Base-by-base conservation (phyloP, 1,284 basidiomycete genomes). In the Moniliella sp. region DNA sequence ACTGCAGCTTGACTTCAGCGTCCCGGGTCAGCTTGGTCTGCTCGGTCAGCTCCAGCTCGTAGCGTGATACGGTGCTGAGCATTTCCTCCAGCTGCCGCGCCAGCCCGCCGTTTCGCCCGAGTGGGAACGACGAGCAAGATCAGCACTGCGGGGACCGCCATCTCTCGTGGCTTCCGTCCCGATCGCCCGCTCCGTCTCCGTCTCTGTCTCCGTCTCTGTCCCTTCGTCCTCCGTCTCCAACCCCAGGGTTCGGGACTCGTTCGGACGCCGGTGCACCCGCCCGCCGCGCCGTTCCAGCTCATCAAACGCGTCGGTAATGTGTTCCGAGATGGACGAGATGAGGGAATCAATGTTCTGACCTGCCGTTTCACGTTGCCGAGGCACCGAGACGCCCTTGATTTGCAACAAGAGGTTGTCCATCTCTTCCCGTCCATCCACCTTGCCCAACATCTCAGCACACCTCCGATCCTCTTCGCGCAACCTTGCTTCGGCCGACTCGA, bases 331-430 rank as follows among this genome's bases (percentile, higher is more conserved):
- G 19, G 33, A 34, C 18, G 30, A 31, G 13, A 39, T 17, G 15
- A 44, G 34, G 9, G 23, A 32, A 12, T 41, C 40, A 10, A 38
- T 37, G 16, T 43, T 28, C 27, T 48, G 41, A 27, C 48, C 46
- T 0, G 48, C 43, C 2, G 50, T 49, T 31, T 46, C 40, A 17
- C 36, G 32, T 36, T 48, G 47, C 3, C 31, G 25, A 11, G 37
- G 38, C 4, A 35, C 30, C 5, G 42, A 33, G 18, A 46, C 42
- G 3, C 43, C 40, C 34, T 57, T 57, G 48, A 58, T 58, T 27
- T 48, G 50, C 38, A 45, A 44, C 27, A 58, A 41, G 18, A 58
- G 35, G 28, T 52, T 48, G 39, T 58, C 56, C 51, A 58, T 57
- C 36, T 57, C 54, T 27, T 58, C 55, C 10, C 55, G 48, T 7